Evolutionary conservation across 2,329 filamentous ascomycete species (phyloP).

Genomic region (Fusarium phyllophilum): DNA sequence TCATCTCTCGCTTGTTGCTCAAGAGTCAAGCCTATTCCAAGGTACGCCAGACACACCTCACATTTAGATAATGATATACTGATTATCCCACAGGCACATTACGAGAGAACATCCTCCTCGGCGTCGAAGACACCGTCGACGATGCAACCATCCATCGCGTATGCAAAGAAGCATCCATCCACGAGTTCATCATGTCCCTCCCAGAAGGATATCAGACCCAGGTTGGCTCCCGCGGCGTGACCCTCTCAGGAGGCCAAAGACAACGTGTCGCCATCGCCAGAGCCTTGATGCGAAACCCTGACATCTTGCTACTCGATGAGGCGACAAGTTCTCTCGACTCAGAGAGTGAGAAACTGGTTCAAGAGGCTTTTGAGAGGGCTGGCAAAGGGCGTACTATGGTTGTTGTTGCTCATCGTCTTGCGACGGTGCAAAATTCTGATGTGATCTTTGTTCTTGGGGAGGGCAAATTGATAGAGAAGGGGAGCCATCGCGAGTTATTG

Average conservation of each 20-base stretch:
- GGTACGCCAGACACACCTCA: constrained; percentile 57
- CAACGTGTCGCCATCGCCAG: constrained; percentile 76
- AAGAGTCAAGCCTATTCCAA: constrained; percentile 78
- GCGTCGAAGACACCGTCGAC: constrained; percentile 64
- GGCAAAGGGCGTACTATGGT: constrained; percentile 71
- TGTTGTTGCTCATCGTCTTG: constrained; percentile 80
- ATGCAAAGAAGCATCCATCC: constrained; percentile 71
- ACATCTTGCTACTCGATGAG: constrained; percentile 75
- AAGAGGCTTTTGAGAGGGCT: constrained; percentile 74
- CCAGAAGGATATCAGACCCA: constrained; percentile 75
- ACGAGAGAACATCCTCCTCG: constrained; percentile 74
- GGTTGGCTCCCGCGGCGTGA: constrained; percentile 73
- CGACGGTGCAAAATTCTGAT: constrained; percentile 81
- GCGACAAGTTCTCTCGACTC: constrained; percentile 76
- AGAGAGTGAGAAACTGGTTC: constrained; percentile 68
- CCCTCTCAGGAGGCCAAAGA: constrained; percentile 74
- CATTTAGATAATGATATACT: rapidly evolving
- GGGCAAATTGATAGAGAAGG: constrained; percentile 8
- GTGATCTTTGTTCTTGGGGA: constrained; percentile 72
- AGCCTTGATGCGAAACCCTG: constrained; percentile 72
- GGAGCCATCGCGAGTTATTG: neutral
- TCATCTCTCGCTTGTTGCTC: constrained; percentile 74
- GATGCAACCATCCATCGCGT: constrained; percentile 62
- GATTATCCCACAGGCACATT: constrained; percentile 16
- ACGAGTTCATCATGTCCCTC: constrained; percentile 75